Evolutionary conservation across 2,329 filamentous ascomycete species (phyloP).

Genomic region (Dendrostoma leiphaemia): DNA sequence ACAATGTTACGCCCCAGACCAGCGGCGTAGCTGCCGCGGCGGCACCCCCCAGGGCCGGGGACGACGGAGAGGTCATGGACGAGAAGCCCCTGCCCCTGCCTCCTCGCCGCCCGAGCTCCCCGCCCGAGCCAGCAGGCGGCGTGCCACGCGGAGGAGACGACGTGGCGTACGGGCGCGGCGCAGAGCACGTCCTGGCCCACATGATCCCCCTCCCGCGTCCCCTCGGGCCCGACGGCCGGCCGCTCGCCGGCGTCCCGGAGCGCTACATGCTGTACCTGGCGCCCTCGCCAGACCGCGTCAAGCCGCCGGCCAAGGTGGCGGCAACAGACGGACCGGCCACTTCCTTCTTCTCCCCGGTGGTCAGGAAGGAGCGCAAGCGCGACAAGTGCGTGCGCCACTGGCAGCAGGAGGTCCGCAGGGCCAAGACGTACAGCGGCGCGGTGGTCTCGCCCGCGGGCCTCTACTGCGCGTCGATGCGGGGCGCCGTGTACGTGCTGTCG

Average conservation of each 20-base stretch:
- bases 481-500: slow-evolving; percentile 3
- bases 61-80: neutral
- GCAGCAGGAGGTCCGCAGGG: slow-evolving; percentile 8
- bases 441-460: slow-evolving; percentile 3
- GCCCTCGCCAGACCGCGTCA: slow-evolving; percentile 2
- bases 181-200: slow-evolving; percentile 1
- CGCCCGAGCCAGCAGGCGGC: neutral
- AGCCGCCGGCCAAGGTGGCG: too few species aligned
- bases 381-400: slow-evolving; percentile 6
- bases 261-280: slow-evolving; percentile 9
- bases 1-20: neutral
- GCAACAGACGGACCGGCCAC: too few species aligned
- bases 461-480: slow-evolving; percentile 1
- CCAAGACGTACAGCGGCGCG: neutral
- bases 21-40: neutral
- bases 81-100: neutral
- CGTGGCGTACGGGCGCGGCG: neutral
- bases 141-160: too few species aligned
- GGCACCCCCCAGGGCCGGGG: too few species aligned
- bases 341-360: too few species aligned
- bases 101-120: neutral
- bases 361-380: slow-evolving; percentile 7
- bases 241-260: neutral
- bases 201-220: slow-evolving; percentile 7
- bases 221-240: neutral